Conservation (phyloP, 345 rosid species). For the Citrus hindsii region DNA sequence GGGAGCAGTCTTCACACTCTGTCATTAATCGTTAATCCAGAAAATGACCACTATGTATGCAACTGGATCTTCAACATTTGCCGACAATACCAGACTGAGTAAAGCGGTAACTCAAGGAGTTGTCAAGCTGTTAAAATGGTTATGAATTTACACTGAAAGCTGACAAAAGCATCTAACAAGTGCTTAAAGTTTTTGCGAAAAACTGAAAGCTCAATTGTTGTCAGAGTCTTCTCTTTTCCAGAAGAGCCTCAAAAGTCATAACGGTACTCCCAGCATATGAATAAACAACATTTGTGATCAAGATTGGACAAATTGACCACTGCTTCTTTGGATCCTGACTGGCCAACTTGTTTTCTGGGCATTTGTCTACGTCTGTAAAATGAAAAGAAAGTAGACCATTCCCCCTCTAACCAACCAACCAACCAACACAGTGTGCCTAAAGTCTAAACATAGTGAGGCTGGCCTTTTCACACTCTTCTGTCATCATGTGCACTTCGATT, state of each 20-base stretch:
- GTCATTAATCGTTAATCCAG: not conserved
- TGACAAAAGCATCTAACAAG: not conserved
- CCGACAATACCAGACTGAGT: not conserved
- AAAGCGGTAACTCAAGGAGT: not conserved
- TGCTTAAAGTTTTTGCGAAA: not conserved
- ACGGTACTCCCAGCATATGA: not conserved
- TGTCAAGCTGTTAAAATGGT: not conserved
- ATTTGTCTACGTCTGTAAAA: not conserved
- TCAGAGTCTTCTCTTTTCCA: not conserved
- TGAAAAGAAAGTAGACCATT: not conserved
- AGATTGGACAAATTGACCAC: not conserved
- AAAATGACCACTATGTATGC: not conserved
- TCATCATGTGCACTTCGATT: conserved; percentile 4
- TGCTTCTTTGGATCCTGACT: not conserved
- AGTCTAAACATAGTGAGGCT: not conserved
- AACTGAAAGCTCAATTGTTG: not conserved
- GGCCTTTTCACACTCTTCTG: not conserved
- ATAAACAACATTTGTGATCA: not conserved
- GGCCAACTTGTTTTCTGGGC: not conserved
- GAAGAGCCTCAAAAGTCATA: not conserved
- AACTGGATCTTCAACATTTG: not conserved
- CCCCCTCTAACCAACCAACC: not conserved
- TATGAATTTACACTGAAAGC: not conserved
- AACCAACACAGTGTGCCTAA: not conserved
- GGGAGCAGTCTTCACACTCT: not conserved